Base-by-base conservation (phyloP, 148 eudicot genomes). In the Rhododendron ferrugineum region DNA sequence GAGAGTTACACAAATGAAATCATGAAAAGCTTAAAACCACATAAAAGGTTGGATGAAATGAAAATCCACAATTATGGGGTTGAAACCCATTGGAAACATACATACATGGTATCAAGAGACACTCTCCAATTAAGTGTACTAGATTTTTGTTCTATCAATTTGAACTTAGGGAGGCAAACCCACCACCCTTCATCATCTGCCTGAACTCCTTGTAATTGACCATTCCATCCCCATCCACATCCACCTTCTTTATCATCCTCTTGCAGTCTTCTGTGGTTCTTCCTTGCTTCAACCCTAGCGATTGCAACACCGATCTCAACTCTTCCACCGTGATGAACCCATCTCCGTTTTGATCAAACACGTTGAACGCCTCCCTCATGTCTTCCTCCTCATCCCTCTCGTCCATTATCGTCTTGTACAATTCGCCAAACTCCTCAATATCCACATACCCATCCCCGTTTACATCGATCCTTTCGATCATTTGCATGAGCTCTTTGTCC, bases 401-500 rank as follows among this genome's bases (percentile, higher is more conserved):
- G 4, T 47, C 88, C 90, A 90, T 90, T 10, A 88, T 84, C 15
- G 88, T 60, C 28, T 73, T 50, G 42, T 88, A 90, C 52, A 90
- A 50, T 11, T 78, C 86, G 6, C 88, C 88, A 32, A 90, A 88
- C 76, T 90, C 91, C 4, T 88, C 88, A 2, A 86, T 74, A 34
- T 90, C 91, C 32, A 88, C 85, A 32, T 54, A 83, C 4, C 91
- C 91, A 36, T 90, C 91, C 4, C 87, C 88, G 30, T 90, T 90
- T 14, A 80, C 81, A 30, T 90, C 91, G 32, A 90, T 90, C 30
- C 86, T 90, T 60, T 82, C 85, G 37, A 90, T 90, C 88, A 90
- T 81, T 22, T 86, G 86, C 3, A 72, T 56, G 28, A 90, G 83
- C 23, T 90, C 91, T n/a, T 37, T 26, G 23, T 90, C 91, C 0